Evolutionary conservation across 192 early-diverging fungal genomes (phyloP).

Genomic region (Chytriomyces sp.): DNA sequence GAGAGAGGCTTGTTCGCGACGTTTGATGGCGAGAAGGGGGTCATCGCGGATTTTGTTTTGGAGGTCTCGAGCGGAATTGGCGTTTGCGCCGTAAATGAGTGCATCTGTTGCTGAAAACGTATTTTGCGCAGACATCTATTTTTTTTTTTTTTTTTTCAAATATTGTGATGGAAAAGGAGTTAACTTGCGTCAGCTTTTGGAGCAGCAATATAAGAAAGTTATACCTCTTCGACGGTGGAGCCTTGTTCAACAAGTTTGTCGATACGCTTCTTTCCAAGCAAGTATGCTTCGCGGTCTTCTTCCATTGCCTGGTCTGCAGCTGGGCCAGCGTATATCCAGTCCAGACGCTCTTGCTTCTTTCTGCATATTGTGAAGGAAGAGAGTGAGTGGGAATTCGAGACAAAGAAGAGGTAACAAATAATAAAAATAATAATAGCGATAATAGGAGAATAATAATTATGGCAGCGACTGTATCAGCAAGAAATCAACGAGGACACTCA

Average conservation of each 20-base stretch:
- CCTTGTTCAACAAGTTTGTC: slow-evolving; percentile 62
- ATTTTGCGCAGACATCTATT: slow-evolving; percentile 33
- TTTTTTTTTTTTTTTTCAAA: slow-evolving; percentile 2
- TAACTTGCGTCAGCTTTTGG: background rate
- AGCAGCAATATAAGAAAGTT: slow-evolving; percentile 35
- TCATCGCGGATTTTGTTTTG: slow-evolving; percentile 89
- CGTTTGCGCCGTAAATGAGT: slow-evolving; percentile 57
- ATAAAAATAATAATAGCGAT: background rate
- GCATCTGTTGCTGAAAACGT: slow-evolving; percentile 31
- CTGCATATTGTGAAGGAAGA: slow-evolving; percentile 29
- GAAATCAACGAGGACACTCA: slow-evolving; percentile 1
- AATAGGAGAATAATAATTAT: background rate
- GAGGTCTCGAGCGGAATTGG: slow-evolving; percentile 80
- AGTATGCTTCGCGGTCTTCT: slow-evolving; percentile 84
- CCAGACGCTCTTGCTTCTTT: slow-evolving; percentile 74
- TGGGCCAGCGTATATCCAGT: slow-evolving; percentile 96
- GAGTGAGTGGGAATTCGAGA: background rate
- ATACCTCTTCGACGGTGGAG: slow-evolving; percentile 48
- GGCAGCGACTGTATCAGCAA: background rate
- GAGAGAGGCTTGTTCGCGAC: slow-evolving; percentile 80
- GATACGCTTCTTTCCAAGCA: slow-evolving; percentile 88
- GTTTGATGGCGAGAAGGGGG: slow-evolving; percentile 87
- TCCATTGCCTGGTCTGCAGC: slow-evolving; percentile 48
- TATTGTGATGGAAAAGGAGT: background rate
- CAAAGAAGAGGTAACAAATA: background rate